Evolutionary conservation across 495 filamentous ascomycete species (phyloP), one percentile per base, ranked within the genome.

Genomic region (Neurospora tetrasperma): DNA sequence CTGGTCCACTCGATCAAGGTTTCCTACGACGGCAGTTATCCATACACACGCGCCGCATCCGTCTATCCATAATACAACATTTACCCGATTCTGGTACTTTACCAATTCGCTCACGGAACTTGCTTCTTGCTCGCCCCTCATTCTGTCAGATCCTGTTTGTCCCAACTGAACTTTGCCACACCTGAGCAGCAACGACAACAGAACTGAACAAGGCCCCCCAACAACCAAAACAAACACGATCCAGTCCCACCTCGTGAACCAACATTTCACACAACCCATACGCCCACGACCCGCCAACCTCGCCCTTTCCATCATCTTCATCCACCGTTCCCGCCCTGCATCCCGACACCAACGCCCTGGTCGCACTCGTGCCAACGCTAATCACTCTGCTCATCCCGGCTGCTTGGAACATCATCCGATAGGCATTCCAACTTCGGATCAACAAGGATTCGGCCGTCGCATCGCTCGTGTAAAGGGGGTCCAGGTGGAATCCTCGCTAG

Each of bases 351-450:
- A 59, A 31, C 54, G 54, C 54, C 54, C 54, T 62, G 23, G 54
- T 62, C 54, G 27, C 54, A 31, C 31, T 62, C 14, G 54, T 11
- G 27, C 54, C 54, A 35, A 62, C 54, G 54, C 54, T 62, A 62
- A 62, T 62, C 54, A 62, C 54, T 62, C 54, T 62, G 54, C 54
- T 62, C 54, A 62, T 62, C 54, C 54, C 54, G 54, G 54, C 54
- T 62, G 27, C 27, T 62, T 62, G 54, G 54, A 3, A 62, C 31
- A 62, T 35, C 54, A 62, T 27, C 54, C 54, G 54, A 62, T 62
- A 62, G 23, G 54, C 31, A 62, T 62, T 62, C 54, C 54, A 62
- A 62, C 23, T 35, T 31, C 0, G 54, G 5, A 62, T 62, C 27
- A 62, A 35, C 54, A 62, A 62, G 54, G 54, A 62, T 62, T 35